These are phyloP conservation scores for Kluyveromyces aestuarii DNA, from an alignment of 805 yeast species.

Conservation along the genomic window DNA sequence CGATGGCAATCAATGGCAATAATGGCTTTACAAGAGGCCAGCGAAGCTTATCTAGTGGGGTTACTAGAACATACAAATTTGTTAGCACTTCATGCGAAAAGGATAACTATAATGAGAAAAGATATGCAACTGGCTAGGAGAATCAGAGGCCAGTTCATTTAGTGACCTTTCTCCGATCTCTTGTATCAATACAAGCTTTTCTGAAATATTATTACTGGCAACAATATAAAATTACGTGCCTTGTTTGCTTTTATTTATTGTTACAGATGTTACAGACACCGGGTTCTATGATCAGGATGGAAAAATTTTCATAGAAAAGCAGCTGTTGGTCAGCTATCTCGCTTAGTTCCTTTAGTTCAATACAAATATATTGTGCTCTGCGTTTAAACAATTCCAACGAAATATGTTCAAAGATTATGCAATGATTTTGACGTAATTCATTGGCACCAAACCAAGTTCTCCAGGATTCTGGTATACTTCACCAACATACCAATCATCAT, in stretches of 20 bases:
- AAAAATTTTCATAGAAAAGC: neutral
- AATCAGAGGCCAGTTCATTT: slow-evolving; percentile 47
- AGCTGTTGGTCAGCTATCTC: neutral
- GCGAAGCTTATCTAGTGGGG: slow-evolving; percentile 68
- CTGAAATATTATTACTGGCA: neutral
- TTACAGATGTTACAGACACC: neutral
- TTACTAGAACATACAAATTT: slow-evolving; percentile 69
- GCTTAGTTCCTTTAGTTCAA: too few relatives aligned
- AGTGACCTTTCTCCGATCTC: neutral
- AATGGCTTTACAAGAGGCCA: slow-evolving; percentile 71
- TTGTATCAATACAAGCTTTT: neutral
- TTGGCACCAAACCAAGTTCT: slow-evolving; percentile 7
- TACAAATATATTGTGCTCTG: too few relatives aligned
- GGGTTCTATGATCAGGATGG: neutral
- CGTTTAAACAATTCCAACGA: neutral
- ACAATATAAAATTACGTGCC: neutral
- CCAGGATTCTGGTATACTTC: slow-evolving; percentile 15
- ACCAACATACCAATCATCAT: slow-evolving; percentile 27
- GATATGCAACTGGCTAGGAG: slow-evolving; percentile 76
- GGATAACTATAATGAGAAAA: slow-evolving; percentile 81
- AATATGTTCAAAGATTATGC: neutral
- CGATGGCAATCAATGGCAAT: slow-evolving; percentile 78
- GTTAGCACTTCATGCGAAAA: slow-evolving; percentile 68
- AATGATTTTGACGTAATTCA: slow-evolving; percentile 6
- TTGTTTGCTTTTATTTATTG: too few relatives aligned